Evolutionary conservation across 345 rosid genomes (phyloP).

Genomic region (Arabidopsis arenosa): DNA sequence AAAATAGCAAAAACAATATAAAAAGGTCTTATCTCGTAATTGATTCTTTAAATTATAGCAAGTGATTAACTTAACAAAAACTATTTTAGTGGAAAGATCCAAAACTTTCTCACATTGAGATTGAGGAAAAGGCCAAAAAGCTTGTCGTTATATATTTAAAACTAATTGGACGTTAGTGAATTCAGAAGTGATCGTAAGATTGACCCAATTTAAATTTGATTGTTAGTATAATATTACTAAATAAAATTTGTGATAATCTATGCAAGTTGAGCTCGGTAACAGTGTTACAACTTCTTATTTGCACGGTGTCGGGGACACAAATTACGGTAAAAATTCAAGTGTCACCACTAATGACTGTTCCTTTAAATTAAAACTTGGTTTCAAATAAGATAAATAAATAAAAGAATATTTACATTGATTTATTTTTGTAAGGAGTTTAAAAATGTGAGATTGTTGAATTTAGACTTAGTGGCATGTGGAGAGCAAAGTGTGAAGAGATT

Average conservation of each 20-base stretch:
- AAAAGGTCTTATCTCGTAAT: no score
- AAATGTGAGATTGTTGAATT: slow-evolving; percentile 18
- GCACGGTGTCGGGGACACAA: slow-evolving; percentile 52
- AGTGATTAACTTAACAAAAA: slow-evolving; percentile 27
- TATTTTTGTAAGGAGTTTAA: neutral
- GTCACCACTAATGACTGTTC: slow-evolving; percentile 28
- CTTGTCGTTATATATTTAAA: slow-evolving; percentile 38
- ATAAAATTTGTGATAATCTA: slow-evolving; percentile 30
- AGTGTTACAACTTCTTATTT: slow-evolving; percentile 44
- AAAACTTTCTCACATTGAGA: slow-evolving; percentile 46
- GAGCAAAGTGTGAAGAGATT: slow-evolving; percentile 19
- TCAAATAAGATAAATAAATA: neutral
- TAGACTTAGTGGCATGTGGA: slow-evolving; percentile 29
- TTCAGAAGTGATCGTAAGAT: slow-evolving; percentile 26
- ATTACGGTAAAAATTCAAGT: slow-evolving; percentile 41
- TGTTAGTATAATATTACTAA: slow-evolving; percentile 15
- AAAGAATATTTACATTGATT: neutral
- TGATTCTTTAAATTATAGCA: neutral
- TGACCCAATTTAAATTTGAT: slow-evolving; percentile 45
- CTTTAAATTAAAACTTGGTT: neutral
- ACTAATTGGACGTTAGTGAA: slow-evolving; percentile 45
- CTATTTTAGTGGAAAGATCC: slow-evolving; percentile 38
- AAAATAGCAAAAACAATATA: no score
- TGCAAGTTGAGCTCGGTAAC: slow-evolving; percentile 39
- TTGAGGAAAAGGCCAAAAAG: slow-evolving; percentile 46